Percentiles rank a stretch among this genome's conserved stretches.
These are phyloP conservation scores for Cystobasidium ongulense DNA, from an alignment of 768 basidiomycete genomes.

Conservation along the genomic window DNA sequence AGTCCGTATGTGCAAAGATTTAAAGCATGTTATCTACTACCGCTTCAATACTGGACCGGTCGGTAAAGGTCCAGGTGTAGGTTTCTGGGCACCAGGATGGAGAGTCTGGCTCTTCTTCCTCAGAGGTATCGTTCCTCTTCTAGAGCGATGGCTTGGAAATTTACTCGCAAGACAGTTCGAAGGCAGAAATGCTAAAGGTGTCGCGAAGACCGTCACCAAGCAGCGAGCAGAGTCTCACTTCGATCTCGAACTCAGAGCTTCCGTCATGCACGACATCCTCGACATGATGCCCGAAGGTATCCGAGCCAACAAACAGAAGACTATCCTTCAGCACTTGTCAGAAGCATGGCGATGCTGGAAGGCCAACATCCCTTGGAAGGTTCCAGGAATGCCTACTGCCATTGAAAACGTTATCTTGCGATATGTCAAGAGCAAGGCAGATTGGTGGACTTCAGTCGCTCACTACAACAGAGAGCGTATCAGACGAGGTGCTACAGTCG, in stretches of 20 bases:
- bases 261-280: constrained; percentile 99
- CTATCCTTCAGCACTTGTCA: constrained; percentile 92
- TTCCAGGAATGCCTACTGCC: constrained; percentile 97
- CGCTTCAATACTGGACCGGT: constrained; percentile 99
- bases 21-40: constrained; percentile 78
- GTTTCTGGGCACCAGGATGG: constrained; percentile 99
- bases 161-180: constrained; percentile 96
- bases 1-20: constrained; percentile 98
- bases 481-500: constrained; percentile 88
- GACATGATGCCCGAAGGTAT: constrained; percentile 99
- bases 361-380: constrained; percentile 89
- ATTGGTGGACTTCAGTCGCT: constrained; percentile 98
- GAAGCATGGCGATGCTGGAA: constrained; percentile 89
- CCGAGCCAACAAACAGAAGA: constrained; percentile 99
- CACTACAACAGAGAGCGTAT: constrained; percentile 98
- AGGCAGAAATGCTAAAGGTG: constrained; percentile 73
- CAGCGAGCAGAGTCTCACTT: constrained; percentile 98
- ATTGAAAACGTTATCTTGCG: constrained; percentile 98
- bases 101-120: constrained; percentile 99
- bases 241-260: constrained; percentile 90
- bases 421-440: constrained; percentile 98
- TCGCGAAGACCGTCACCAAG: constrained; percentile 97
- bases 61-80: constrained; percentile 96
- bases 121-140: constrained; percentile 92
- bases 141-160: constrained; percentile 97